These are phyloP conservation scores for Erodium chrysanthum DNA, from an alignment of 441 rosid genomes.

Conservation along the genomic window DNA sequence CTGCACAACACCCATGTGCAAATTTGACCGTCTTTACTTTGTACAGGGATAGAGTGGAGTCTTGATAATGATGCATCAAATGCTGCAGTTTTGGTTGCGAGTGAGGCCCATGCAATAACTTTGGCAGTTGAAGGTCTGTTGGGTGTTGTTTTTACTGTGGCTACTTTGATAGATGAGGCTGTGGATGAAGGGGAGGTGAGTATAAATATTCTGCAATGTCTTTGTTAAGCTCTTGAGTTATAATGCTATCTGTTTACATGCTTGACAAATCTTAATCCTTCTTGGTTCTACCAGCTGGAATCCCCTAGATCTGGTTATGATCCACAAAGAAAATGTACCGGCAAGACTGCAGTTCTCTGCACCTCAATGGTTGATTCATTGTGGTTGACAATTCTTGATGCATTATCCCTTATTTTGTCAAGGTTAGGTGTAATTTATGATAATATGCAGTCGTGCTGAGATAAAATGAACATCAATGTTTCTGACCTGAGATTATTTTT, in stretches of 20 bases:
- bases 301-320: conserved; percentile 79
- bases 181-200: conserved; percentile 88
- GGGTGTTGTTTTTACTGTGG: conserved; percentile 94
- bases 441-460: conserved; percentile 8
- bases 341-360: conserved; percentile 74
- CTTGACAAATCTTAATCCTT: conserved; percentile 17
- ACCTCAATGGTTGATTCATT: conserved; percentile 88
- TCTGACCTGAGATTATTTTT: conserved; percentile 33
- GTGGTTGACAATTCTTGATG: conserved; percentile 96
- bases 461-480: conserved; percentile 3
- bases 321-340: conserved; percentile 45
- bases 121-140: conserved; percentile 96
- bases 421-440: conserved; percentile 42
- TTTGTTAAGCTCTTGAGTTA: conserved; percentile 11
- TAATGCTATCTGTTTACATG: conserved; percentile 15
- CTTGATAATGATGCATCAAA: conserved; percentile 98
- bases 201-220: conserved; percentile 15
- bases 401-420: conserved; percentile 78
- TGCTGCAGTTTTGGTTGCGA: conserved; percentile 94
- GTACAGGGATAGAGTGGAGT: conserved; percentile 95
- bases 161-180: conserved; percentile 97
- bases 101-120: conserved; percentile 97
- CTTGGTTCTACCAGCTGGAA: conserved; percentile 51
- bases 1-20: conserved; percentile 13
- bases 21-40: conserved; percentile 19